These are phyloP conservation scores for Saccharomycopsis microspora DNA, from an alignment of 805 yeast species.

Conservation along the genomic window DNA sequence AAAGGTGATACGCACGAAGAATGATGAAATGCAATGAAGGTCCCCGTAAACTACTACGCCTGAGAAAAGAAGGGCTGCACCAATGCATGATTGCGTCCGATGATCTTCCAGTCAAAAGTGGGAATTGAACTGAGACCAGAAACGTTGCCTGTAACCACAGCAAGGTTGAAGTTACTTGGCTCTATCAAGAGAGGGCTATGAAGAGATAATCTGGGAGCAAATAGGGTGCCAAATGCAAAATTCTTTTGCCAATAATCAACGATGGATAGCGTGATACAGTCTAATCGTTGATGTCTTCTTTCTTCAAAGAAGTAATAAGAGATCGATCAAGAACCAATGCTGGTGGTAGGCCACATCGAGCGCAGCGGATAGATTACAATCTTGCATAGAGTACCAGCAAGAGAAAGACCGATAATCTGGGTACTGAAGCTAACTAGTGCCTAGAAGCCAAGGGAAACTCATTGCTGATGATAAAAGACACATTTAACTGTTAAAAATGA, in stretches of 20 bases:
- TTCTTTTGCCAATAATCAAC: conserved; percentile 22
- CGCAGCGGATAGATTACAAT: conserved; percentile 41
- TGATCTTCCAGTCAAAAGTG: conserved; percentile 41
- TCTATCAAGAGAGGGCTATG: conserved; percentile 40
- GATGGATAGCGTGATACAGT: conserved; percentile 25
- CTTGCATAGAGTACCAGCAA: conserved; percentile 53
- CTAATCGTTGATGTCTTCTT: conserved; percentile 25
- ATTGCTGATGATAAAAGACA: conserved; percentile 22
- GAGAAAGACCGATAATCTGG: conserved; percentile 54
- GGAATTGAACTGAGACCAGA: conserved; percentile 41
- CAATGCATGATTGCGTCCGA: conserved; percentile 25
- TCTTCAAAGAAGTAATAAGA: conserved; percentile 26
- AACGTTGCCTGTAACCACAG: conserved; percentile 35
- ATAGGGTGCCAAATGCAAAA: conserved; percentile 27
- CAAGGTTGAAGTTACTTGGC: conserved; percentile 39
- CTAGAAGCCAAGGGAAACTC: conserved; percentile 38
- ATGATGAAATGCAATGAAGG: conserved; percentile 24
- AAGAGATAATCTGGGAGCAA: conserved; percentile 38
- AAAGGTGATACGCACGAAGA: conserved; percentile 25
- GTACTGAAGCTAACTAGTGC: conserved; percentile 40
- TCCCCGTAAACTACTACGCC: conserved; percentile 24
- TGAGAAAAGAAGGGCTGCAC: conserved; percentile 32
- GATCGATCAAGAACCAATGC: conserved; percentile 38
- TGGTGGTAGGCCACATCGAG: conserved; percentile 46
- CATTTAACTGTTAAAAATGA: conserved; percentile 22